phyloP scores from a whole-genome alignment of 768 basidiomycete species.

The Tulasnella sp. region DNA sequence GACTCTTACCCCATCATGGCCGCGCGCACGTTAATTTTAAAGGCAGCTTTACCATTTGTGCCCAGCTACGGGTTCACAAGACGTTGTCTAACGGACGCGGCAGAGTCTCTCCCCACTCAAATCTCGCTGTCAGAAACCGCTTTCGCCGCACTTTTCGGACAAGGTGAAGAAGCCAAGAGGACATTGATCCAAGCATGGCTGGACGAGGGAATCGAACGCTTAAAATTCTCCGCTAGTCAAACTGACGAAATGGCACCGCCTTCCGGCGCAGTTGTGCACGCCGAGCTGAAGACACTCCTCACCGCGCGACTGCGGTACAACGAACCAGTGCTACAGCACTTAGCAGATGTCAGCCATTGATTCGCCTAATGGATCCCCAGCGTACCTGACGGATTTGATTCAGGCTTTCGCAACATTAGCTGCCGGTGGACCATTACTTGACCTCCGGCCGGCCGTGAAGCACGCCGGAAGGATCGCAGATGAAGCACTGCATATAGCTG shows the following conservation, averaged over 20 bases:
- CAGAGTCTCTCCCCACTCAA: constrained; percentile 37
- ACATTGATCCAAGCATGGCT: constrained; percentile 64
- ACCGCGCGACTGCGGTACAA: constrained; percentile 49
- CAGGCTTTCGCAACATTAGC: constrained; percentile 65
- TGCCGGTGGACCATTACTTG: constrained; percentile 37
- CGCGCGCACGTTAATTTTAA: too few relatives aligned
- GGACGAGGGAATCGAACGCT: constrained; percentile 44
- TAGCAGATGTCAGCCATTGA: constrained; percentile 46
- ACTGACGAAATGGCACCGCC: background rate
- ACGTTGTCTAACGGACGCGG: constrained; percentile 51
- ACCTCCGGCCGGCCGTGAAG: constrained; percentile 45
- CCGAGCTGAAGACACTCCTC: constrained; percentile 38
- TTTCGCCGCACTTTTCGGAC: constrained; percentile 60
- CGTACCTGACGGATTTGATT: background rate
- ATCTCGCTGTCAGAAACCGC: constrained; percentile 54
- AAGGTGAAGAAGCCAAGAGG: constrained; percentile 49
- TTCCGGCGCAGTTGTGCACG: constrained; percentile 18
- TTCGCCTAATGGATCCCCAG: background rate
- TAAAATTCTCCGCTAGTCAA: constrained; percentile 39
- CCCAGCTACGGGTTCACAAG: constrained; percentile 62
- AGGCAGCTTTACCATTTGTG: constrained; percentile 52
- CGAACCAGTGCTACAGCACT: constrained; percentile 46
- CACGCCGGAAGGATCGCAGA: constrained; percentile 55
- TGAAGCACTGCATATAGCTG: constrained; percentile 49
- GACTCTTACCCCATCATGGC: too few relatives aligned